phyloP scores from a whole-genome alignment of 1,284 basidiomycete genomes.

The Ustanciosporium gigantosporum region DNA sequence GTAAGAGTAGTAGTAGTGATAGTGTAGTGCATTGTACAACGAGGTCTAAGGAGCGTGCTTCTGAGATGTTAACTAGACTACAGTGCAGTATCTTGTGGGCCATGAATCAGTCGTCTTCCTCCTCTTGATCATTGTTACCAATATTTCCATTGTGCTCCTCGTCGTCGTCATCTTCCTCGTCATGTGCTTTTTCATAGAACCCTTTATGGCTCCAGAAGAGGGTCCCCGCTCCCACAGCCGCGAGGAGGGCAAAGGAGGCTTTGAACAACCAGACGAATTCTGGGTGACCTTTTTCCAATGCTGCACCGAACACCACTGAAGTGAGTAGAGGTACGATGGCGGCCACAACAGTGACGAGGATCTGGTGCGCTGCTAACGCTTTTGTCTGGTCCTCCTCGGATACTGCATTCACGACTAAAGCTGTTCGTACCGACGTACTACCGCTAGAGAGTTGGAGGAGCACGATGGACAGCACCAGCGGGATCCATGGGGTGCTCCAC shows the following conservation, averaged over 20 bases:
- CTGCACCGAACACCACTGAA: conserved; percentile 41
- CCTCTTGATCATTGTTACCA: too few species aligned
- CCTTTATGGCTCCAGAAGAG: conserved; percentile 41
- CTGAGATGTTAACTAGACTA: too few species aligned
- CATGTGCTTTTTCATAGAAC: conserved; percentile 36
- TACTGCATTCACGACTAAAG: conserved; percentile 47
- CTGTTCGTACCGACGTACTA: conserved; percentile 43
- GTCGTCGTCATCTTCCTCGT: conserved; percentile 7
- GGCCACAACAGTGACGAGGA: conserved; percentile 43
- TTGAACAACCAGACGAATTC: conserved; percentile 52
- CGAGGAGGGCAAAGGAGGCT: conserved; percentile 25
- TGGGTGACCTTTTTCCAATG: conserved; percentile 33
- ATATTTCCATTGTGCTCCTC: too few species aligned
- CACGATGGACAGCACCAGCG: conserved; percentile 38
- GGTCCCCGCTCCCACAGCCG: conserved; percentile 18
- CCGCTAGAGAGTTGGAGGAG: conserved; percentile 42
- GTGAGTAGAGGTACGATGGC: conserved; percentile 47
- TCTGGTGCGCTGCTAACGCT: conserved; percentile 49
- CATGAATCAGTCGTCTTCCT: too few species aligned
- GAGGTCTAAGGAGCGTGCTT: too few species aligned
- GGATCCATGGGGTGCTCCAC: conserved; percentile 39
- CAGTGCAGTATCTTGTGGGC: too few species aligned
- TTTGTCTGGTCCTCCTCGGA: conserved; percentile 42
- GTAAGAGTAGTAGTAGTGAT: too few species aligned
- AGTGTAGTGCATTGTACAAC: too few species aligned